phyloP scores from a whole-genome alignment of 257 asterid genomes.

The Penstemon davidsonii region DNA sequence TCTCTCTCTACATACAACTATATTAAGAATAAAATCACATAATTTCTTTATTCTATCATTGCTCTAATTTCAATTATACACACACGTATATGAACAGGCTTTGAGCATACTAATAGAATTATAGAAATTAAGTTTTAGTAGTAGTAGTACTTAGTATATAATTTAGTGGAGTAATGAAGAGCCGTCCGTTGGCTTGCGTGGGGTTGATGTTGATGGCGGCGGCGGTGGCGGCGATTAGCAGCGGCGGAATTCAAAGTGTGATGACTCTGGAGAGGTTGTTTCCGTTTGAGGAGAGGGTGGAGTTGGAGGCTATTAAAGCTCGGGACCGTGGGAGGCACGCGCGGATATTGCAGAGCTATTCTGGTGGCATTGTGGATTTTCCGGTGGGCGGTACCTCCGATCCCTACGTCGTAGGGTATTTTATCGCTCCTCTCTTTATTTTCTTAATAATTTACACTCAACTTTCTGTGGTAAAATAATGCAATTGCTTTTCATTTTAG shows the following conservation, averaged over 20 bases:
- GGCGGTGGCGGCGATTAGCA: constrained; percentile 37
- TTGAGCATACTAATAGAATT: background rate
- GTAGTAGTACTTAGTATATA: background rate
- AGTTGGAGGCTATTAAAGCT: constrained; percentile 58
- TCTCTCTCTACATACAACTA: constrained; percentile 12
- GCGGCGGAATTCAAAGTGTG: constrained; percentile 42
- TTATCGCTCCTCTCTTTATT: background rate
- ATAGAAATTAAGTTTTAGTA: constrained; percentile 3
- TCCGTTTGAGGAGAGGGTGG: constrained; percentile 49
- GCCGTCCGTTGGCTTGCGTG: constrained; percentile 48
- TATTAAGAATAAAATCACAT: constrained; percentile 2
- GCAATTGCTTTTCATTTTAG: constrained; percentile 2
- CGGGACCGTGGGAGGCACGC: constrained; percentile 82
- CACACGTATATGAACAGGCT: background rate
- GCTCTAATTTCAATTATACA: background rate
- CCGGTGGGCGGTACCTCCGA: constrained; percentile 76
- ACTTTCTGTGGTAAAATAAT: constrained; percentile 18
- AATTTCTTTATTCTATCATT: background rate
- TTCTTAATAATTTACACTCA: background rate
- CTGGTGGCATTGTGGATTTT: constrained; percentile 75
- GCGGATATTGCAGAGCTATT: constrained; percentile 58
- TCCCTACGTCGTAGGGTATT: constrained; percentile 76
- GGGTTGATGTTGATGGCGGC: constrained; percentile 36
- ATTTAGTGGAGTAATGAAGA: constrained; percentile 18
- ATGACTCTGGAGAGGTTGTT: constrained; percentile 61